phyloP scores from a whole-genome alignment of 306 rosid genomes.

The Alnus rubra region DNA sequence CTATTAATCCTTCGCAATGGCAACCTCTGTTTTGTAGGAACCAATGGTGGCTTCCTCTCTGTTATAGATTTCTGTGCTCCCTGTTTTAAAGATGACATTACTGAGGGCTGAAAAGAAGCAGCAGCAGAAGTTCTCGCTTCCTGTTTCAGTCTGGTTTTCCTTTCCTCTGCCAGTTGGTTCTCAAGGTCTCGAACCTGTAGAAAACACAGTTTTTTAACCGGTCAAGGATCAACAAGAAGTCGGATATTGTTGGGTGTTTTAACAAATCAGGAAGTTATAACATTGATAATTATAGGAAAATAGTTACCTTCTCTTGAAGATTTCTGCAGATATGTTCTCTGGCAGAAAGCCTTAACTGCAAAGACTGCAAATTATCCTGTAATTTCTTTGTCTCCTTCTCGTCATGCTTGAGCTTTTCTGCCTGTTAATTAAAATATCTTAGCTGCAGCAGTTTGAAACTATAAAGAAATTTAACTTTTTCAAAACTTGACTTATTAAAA shows the following conservation, averaged over 20 bases:
- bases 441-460: constrained; percentile 12
- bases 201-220: constrained; percentile 2
- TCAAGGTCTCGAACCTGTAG: constrained; percentile 88
- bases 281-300: background rate
- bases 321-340: constrained; percentile 72
- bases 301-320: constrained; percentile 86
- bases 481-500: background rate
- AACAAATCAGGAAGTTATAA: background rate
- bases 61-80: constrained; percentile 35
- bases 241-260: background rate
- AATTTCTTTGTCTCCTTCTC: constrained; percentile 88
- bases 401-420: constrained; percentile 78
- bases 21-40: constrained; percentile 62
- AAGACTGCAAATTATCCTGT: constrained; percentile 68
- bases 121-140: constrained; percentile 69
- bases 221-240: constrained; percentile 1
- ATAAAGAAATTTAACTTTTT: constrained; percentile 3
- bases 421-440: constrained; percentile 45
- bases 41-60: constrained; percentile 81
- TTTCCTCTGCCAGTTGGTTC: constrained; percentile 81
- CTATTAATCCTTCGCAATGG: constrained; percentile 77
- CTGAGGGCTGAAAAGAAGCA: constrained; percentile 53
- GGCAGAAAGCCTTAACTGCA: constrained; percentile 77
- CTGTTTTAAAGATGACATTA: constrained; percentile 33
- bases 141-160: constrained; percentile 78